Evolutionary conservation across 305 asterid species (phyloP).

Genomic region (Fraxinus ornus): DNA sequence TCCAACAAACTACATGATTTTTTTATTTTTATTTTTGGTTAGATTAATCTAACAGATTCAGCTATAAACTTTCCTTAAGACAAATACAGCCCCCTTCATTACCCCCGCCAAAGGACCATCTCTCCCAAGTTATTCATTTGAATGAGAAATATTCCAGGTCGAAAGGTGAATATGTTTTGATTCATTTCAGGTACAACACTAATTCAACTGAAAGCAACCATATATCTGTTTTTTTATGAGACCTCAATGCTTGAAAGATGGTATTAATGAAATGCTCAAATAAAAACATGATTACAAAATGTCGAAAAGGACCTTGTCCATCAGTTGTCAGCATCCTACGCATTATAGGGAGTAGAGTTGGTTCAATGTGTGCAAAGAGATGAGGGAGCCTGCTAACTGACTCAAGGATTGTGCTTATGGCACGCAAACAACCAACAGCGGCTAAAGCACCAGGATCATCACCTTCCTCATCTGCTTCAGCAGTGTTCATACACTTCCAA

Average conservation of each 20-base stretch:
- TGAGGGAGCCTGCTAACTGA: constrained; percentile 89
- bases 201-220: neutral
- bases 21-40: too few relatives aligned
- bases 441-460: constrained; percentile 99
- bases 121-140: neutral
- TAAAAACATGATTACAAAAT: constrained; percentile 4
- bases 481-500: constrained; percentile 92
- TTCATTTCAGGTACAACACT: neutral
- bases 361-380: constrained; percentile 84
- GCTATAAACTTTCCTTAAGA: constrained; percentile 3
- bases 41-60: neutral
- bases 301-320: constrained; percentile 60
- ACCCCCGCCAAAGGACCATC: constrained; percentile 13
- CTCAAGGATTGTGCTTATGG: constrained; percentile 98
- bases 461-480: constrained; percentile 96
- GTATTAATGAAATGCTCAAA: neutral
- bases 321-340: constrained; percentile 93
- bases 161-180: neutral
- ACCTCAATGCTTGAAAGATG: neutral
- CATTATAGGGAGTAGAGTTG: constrained; percentile 92
- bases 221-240: neutral
- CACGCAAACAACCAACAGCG: constrained; percentile 99
- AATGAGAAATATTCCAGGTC: neutral
- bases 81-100: neutral
- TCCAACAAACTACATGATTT: neutral